Percentiles rank a stretch among this genome's conserved stretches.
Conservation (phyloP, 139 green algal genomes). For the Tetradesmus obliquus region DNA sequence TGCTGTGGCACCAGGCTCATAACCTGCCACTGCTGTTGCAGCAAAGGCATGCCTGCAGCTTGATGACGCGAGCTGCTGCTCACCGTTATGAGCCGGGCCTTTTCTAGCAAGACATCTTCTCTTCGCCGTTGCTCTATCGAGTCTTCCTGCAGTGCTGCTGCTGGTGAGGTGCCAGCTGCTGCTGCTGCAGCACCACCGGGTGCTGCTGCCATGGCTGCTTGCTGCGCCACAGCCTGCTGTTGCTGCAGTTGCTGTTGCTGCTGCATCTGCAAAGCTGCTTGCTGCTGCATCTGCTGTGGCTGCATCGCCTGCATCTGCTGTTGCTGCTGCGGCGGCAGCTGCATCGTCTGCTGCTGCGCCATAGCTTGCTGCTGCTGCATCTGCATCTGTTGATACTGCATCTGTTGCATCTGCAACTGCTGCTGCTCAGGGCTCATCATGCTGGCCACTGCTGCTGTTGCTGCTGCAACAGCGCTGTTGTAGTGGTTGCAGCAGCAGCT, state of each 20-base stretch:
- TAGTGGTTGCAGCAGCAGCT: neutral
- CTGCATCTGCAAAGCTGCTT: neutral
- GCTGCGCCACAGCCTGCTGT: neutral
- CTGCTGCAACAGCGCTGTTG: neutral
- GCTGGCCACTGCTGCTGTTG: neutral
- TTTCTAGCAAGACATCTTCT: constrained; percentile 41
- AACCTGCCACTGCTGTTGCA: neutral
- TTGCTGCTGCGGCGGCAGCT: neutral
- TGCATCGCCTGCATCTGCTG: neutral
- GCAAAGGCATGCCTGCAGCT: neutral
- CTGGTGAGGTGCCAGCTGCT: neutral
- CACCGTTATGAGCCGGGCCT: constrained; percentile 28
- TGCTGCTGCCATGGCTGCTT: neutral
- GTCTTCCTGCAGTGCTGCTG: constrained; percentile 19
- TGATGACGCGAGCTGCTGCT: neutral
- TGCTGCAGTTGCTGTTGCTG: neutral
- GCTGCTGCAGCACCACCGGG: neutral
- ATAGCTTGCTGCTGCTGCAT: constrained; percentile 21
- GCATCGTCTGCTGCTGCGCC: neutral
- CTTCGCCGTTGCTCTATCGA: neutral
- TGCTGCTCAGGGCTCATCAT: constrained; percentile 7
- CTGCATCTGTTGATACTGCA: constrained; percentile 18
- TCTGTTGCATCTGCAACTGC: constrained; percentile 11
- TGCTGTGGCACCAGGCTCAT: neutral
- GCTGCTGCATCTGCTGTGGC: constrained; percentile 5